Percentiles rank a stretch among this genome's conserved stretches.
These are phyloP conservation scores for Aspergillus carlsbadensis DNA, from an alignment of 495 filamentous ascomycete species.

Conservation along the genomic window DNA sequence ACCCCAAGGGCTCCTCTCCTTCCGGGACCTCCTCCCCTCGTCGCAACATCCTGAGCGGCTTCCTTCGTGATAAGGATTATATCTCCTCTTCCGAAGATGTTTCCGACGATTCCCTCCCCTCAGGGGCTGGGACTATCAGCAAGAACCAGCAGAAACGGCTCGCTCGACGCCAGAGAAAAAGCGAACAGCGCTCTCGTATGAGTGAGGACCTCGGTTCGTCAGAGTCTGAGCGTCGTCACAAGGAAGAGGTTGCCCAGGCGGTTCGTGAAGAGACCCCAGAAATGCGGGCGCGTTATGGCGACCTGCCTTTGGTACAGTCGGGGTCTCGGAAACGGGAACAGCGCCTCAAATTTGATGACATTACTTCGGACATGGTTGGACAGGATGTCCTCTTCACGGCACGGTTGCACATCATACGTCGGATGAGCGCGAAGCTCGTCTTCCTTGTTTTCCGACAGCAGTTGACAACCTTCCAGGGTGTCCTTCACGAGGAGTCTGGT, in stretches of 20 bases:
- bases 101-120: conserved; percentile 42
- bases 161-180: conserved; percentile 43
- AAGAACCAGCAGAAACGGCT: conserved; percentile 56
- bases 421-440: conserved; percentile 84
- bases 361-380: conserved; percentile 59
- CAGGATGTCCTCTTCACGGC: conserved; percentile 75
- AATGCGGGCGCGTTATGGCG: conserved; percentile 62
- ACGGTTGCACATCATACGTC: conserved; percentile 77
- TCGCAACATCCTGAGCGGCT: conserved; percentile 41
- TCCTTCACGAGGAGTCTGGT: conserved; percentile 56
- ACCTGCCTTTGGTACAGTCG: conserved; percentile 52
- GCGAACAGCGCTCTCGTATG: conserved; percentile 44
- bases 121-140: conserved; percentile 31
- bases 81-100: conserved; percentile 48
- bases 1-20: background rate
- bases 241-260: conserved; percentile 44
- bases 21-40: conserved; percentile 32
- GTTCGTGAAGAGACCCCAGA: conserved; percentile 44
- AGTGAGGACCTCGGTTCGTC: conserved; percentile 54
- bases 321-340: conserved; percentile 33
- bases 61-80: conserved; percentile 42
- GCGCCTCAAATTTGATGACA: conserved; percentile 48
- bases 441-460: conserved; percentile 88
- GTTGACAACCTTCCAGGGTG: conserved; percentile 72
- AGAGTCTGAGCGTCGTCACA: conserved; percentile 41